These are phyloP conservation scores for Coniophora puteana DNA, from an alignment of 1,284 basidiomycete species.

Conservation along the genomic window DNA sequence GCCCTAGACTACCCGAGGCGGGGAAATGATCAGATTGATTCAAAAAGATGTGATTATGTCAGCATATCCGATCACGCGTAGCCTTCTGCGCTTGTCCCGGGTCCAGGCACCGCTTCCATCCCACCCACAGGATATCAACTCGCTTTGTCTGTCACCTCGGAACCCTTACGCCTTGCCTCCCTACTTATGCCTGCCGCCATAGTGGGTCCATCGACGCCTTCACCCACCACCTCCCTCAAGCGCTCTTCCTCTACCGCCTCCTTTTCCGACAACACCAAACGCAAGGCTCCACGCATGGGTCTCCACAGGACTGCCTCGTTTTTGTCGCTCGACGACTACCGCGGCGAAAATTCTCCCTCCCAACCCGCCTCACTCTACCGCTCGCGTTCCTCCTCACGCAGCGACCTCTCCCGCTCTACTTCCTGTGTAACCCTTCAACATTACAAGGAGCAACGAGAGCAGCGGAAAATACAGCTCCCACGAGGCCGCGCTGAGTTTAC, in stretches of 20 bases:
- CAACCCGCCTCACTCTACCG: slow-evolving; percentile 20
- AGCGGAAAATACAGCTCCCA: slow-evolving; percentile 20
- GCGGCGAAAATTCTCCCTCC: slow-evolving; percentile 18
- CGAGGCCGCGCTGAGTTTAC: slow-evolving; percentile 28
- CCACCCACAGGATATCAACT: slow-evolving; percentile 25
- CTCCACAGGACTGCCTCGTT: slow-evolving; percentile 41
- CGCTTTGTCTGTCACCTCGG: slow-evolving; percentile 19
- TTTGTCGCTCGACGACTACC: slow-evolving; percentile 26
- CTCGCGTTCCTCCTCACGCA: slow-evolving; percentile 18
- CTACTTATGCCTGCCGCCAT: slow-evolving; percentile 23
- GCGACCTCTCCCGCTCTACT: slow-evolving; percentile 12
- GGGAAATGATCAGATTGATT: no score
- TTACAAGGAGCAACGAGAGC: slow-evolving; percentile 38
- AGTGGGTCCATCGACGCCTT: slow-evolving; percentile 10
- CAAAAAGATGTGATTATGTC: no score
- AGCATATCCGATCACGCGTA: slow-evolving; percentile 23
- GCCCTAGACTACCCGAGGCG: no score
- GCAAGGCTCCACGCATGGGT: slow-evolving; percentile 34
- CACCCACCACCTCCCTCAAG: slow-evolving; percentile 28
- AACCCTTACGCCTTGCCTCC: slow-evolving; percentile 15
- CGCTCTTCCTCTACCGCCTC: slow-evolving; percentile 32
- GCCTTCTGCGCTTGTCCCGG: slow-evolving; percentile 10
- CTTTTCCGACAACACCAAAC: slow-evolving; percentile 31
- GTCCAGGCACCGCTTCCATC: slow-evolving; percentile 30
- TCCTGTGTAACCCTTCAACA: slow-evolving; percentile 31